Conservation (phyloP, 2,329 filamentous ascomycete species). For the Sphaerostilbella broomeana region DNA sequence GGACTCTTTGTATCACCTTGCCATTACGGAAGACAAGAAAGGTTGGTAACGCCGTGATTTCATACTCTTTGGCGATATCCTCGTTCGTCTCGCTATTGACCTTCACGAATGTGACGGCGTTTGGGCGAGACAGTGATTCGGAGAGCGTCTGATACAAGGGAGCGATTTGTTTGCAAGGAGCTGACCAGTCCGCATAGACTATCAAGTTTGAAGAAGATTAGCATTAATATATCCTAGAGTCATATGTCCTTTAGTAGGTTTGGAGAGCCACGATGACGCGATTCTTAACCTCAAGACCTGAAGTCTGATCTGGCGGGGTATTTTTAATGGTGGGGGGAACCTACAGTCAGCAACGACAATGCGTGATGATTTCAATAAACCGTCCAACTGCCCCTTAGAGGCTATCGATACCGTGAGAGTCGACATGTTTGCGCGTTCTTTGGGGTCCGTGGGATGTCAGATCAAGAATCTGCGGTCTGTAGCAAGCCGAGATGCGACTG, state of each 20-base stretch:
- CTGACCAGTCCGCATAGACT: conserved; percentile 89
- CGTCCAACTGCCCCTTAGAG: conserved; percentile 57
- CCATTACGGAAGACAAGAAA: conserved; percentile 81
- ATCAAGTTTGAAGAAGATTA: no score
- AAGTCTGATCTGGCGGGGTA: conserved; percentile 16
- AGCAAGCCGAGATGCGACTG: no score
- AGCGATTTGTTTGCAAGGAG: conserved; percentile 75
- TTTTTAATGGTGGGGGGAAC: conserved; percentile 25
- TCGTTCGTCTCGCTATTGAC: conserved; percentile 74
- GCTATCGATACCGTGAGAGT: conserved; percentile 26
- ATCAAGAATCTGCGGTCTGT: no score
- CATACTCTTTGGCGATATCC: conserved; percentile 67
- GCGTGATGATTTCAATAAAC: conserved; percentile 62
- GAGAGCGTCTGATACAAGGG: conserved; percentile 77
- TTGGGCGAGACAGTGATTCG: conserved; percentile 59
- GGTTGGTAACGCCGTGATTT: conserved; percentile 74
- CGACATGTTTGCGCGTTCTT: conserved; percentile 21
- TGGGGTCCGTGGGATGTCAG: no score
- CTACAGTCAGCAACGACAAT: conserved; percentile 87
- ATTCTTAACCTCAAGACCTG: background rate
- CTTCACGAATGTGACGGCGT: conserved; percentile 76
- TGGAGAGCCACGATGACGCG: background rate
- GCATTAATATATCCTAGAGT: no score
- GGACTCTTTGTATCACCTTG: conserved; percentile 59
- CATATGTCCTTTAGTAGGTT: no score